phyloP scores from a whole-genome alignment of 2,329 filamentous ascomycete species.

The Beauveria asiatica region DNA sequence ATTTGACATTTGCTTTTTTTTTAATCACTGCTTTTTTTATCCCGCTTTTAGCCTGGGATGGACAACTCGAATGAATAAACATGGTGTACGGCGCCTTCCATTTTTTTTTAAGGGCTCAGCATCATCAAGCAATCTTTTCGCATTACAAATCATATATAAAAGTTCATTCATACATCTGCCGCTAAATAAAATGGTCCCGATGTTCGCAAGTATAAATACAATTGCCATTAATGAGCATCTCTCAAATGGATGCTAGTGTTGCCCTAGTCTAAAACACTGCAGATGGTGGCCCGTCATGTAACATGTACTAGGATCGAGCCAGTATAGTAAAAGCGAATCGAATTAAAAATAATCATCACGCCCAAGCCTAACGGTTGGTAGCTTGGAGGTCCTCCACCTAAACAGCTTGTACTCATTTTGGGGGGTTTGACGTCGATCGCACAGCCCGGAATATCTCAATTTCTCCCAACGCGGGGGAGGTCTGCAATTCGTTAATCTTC shows the following conservation, averaged over 20 bases:
- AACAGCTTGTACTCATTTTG: too few relatives aligned
- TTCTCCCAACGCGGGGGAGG: neutral
- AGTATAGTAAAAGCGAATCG: neutral
- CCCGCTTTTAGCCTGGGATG: neutral
- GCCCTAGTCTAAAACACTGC: neutral
- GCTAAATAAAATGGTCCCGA: neutral
- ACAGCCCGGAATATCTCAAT: neutral
- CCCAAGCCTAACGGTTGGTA: too few relatives aligned
- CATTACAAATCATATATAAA: neutral
- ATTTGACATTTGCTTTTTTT: neutral
- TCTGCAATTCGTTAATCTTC: constrained; percentile 1
- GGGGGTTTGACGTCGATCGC: neutral
- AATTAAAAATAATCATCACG: neutral
- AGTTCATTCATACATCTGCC: constrained; percentile 6
- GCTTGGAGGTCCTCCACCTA: too few relatives aligned
- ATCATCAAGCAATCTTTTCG: neutral
- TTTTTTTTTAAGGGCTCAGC: neutral
- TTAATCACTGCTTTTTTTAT: neutral
- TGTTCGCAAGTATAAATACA: neutral
- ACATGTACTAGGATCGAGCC: neutral
- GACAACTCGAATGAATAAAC: too few relatives aligned
- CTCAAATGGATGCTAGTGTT: neutral
- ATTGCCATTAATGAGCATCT: neutral
- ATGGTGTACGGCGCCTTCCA: neutral
- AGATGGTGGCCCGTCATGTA: neutral